phyloP scores from a whole-genome alignment of 139 green algal genomes.

The Picochlorum sp. region DNA sequence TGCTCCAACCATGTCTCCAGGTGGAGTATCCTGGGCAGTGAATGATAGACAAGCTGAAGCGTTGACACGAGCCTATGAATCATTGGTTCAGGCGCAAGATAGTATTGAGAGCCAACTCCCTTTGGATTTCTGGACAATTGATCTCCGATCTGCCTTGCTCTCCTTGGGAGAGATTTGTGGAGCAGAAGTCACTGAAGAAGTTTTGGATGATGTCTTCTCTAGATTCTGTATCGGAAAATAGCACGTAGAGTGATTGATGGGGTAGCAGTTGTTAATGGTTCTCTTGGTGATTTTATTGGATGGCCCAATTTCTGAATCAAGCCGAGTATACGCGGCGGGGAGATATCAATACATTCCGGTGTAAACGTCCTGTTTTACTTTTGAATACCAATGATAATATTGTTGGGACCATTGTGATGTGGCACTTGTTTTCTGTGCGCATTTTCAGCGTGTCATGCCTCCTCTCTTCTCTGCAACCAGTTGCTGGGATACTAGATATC shows the following conservation, averaged over 20 bases:
- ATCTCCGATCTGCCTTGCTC: conserved; percentile 73
- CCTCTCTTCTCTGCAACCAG: too few relatives aligned
- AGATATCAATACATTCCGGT: too few relatives aligned
- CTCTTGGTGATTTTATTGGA: too few relatives aligned
- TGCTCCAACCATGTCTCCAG: conserved; percentile 37
- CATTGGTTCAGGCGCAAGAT: conserved; percentile 40
- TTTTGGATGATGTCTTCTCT: conserved; percentile 83
- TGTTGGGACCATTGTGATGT: too few relatives aligned
- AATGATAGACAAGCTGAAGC: conserved; percentile 88
- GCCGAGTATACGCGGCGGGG: too few relatives aligned
- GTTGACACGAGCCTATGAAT: conserved; percentile 55
- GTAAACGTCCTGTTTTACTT: too few relatives aligned
- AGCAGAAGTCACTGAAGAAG: conserved; percentile 66
- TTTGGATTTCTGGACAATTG: conserved; percentile 95
- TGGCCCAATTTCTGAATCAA: too few relatives aligned
- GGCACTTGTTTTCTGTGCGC: too few relatives aligned
- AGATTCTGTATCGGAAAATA: conserved; percentile 80
- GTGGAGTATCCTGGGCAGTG: conserved; percentile 75
- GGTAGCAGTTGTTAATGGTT: too few relatives aligned
- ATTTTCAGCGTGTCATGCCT: too few relatives aligned
- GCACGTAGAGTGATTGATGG: not conserved
- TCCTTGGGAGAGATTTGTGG: conserved; percentile 85
- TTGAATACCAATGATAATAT: too few relatives aligned
- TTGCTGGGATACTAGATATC: too few relatives aligned
- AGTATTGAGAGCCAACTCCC: conserved; percentile 63